Evolutionary conservation across 352 stramenopile genomes (phyloP).

Genomic region (Globisporangium nodosum): DNA sequence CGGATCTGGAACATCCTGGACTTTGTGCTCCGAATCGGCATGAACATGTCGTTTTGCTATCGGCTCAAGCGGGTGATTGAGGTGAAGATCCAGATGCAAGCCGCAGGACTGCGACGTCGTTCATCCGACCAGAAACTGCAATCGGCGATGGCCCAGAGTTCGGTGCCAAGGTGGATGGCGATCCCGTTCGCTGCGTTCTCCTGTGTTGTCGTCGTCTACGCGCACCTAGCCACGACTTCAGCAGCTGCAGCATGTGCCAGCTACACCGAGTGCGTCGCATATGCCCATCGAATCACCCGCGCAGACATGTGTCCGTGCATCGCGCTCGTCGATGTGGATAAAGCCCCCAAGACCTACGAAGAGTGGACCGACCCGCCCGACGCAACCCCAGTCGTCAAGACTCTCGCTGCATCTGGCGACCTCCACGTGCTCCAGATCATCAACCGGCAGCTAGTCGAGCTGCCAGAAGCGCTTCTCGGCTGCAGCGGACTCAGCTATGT

Average conservation of each 20-base stretch:
- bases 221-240: conserved; percentile 12
- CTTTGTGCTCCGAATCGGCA: conserved; percentile 28
- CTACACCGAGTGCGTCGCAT: conserved; percentile 22
- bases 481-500: conserved; percentile 28
- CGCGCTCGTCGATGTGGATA: conserved; percentile 23
- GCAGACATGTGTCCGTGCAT: conserved; percentile 24
- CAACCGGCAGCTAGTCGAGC: conserved; percentile 19
- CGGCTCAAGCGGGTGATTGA: conserved; percentile 33
- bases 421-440: conserved; percentile 36
- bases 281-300: conserved; percentile 12
- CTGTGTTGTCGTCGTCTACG: conserved; percentile 10
- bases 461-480: conserved; percentile 16
- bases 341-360: conserved; percentile 13
- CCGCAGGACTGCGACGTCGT: not conserved
- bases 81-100: conserved; percentile 11
- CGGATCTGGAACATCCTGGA: conserved; percentile 19
- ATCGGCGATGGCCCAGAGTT: not conserved
- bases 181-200: conserved; percentile 14
- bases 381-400: conserved; percentile 19
- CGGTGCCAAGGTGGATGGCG: conserved; percentile 15
- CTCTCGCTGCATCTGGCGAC: conserved; percentile 20
- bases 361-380: conserved; percentile 22
- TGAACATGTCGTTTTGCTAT: conserved; percentile 31
- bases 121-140: not conserved
- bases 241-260: conserved; percentile 11